Conservation (phyloP, 495 filamentous ascomycete genomes). For the Penicillium cataractarum region DNA sequence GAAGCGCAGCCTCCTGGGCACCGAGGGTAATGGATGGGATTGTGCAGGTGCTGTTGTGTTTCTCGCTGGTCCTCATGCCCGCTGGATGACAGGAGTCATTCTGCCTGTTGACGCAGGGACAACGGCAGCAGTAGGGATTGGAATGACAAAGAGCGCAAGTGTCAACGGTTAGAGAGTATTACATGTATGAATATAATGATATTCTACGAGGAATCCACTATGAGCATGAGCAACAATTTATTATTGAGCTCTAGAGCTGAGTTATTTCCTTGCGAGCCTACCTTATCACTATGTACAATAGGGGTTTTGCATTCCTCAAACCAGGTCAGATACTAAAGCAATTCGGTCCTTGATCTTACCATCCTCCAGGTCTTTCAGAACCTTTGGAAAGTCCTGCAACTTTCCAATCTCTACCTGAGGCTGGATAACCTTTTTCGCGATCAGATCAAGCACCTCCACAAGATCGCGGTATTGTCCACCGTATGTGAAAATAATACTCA, state of each 20-base stretch:
- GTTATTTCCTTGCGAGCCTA: not conserved
- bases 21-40: slow-evolving; percentile 61
- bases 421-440: slow-evolving; percentile 18
- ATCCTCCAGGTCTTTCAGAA: slow-evolving; percentile 22
- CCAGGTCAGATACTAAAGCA: slow-evolving; percentile 18
- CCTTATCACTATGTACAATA: not conserved
- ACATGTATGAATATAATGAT: not conserved
- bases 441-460: slow-evolving; percentile 20
- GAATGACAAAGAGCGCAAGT: slow-evolving; percentile 32
- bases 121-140: slow-evolving; percentile 41
- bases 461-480: slow-evolving; percentile 29
- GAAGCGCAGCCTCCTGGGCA: slow-evolving; percentile 53
- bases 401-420: slow-evolving; percentile 22
- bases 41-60: slow-evolving; percentile 41
- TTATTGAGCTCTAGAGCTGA: not conserved
- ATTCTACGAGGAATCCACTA: not conserved
- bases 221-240: not conserved
- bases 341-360: slow-evolving; percentile 27
- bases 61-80: slow-evolving; percentile 49
- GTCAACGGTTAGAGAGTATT: slow-evolving; percentile 20
- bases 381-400: slow-evolving; percentile 22
- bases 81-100: slow-evolving; percentile 54
- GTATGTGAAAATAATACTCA: slow-evolving; percentile 31
- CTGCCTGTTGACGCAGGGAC: slow-evolving; percentile 55
- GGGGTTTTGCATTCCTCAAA: not conserved